Base-by-base conservation (phyloP, 306 rosid genomes). In the Abrus pulchellus region DNA sequence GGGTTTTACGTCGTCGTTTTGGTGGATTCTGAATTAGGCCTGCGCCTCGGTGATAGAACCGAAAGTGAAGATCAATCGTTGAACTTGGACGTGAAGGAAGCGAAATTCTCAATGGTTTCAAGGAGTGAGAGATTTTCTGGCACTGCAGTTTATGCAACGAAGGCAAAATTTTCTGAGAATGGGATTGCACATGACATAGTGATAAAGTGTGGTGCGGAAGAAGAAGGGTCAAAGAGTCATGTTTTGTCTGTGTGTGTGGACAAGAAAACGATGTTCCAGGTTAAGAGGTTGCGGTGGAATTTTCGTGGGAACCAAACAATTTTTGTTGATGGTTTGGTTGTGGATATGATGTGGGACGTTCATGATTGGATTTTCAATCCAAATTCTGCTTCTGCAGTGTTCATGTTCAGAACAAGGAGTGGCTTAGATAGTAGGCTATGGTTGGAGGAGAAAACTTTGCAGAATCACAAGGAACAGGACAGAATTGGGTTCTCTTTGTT, bases 311-410 rank as follows among this genome's bases (percentile, higher is more conserved):
- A 96, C 76, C 97, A 92, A 43, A 87, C 94, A 1, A 85, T 93
- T 2, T 96, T 96, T 63, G 82, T 93, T 14, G 97, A 96, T 66
- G 99, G 98, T 28, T 82, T 91, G 82, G 49, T 96, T 45, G 97
- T 96, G 40, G 99, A 96, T 48, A 75, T 96, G 91, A 87, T 96
- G 99, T 96, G 99, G 99, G 99, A 96, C 41, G 86, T 96, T 54
- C 97, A 96, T 73, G 97, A 88, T 67, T 96, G 99, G 99, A 44
- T 96, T 40, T 92, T 92, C 83, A 89, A 87, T 52, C 76, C 85
- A 2, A 78, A 45, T 9, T 68, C 83, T 3, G 94, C 86, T 6
- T 69, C 77, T 43, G 96, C 89, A 0, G 90, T 90, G 40, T 93
- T 93, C 79, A 78, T 96, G 97, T 93, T 96, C 76, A 87, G 97